A percentile compares a stretch with the other conserved stretches of the same genome.
Conservation (phyloP, 192 early-diverging fungal genomes). For the Entomortierella parvispora region DNA sequence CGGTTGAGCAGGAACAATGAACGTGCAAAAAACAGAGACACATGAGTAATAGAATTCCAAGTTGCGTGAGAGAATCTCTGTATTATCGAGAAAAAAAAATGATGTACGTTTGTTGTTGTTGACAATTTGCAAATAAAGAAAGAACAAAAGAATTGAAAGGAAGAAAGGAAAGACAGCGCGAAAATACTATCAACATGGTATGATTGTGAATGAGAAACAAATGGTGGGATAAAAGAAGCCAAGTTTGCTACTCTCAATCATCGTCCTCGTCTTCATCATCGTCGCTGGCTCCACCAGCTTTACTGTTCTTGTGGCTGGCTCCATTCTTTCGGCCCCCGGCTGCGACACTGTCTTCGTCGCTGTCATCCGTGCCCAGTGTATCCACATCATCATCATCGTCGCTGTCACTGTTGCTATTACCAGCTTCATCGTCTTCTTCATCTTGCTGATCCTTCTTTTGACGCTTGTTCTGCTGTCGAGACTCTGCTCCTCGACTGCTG, state of each 20-base stretch:
- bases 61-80: no score
- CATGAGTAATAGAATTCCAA: no score
- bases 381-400: conserved; percentile 44
- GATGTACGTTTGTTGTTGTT: not conserved
- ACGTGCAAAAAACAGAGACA: no score
- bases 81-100: not conserved
- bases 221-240: not conserved
- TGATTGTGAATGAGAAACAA: not conserved
- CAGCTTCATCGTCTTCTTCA: conserved; percentile 39
- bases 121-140: not conserved
- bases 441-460: conserved; percentile 42
- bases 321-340: conserved; percentile 5
- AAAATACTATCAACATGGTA: not conserved
- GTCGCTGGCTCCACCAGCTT: conserved; percentile 40
- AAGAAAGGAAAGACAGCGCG: not conserved
- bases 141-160: no score
- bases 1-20: no score
- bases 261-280: conserved; percentile 51
- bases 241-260: conserved; percentile 4
- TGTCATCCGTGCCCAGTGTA: conserved; percentile 36
- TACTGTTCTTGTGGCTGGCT: conserved; percentile 9
- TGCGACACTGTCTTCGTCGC: conserved; percentile 44
- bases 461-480: conserved; percentile 32
- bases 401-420: conserved; percentile 19
- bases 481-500: conserved; percentile 34